A percentile compares a stretch with the other conserved stretches of the same genome.
Evolutionary conservation across 768 basidiomycete genomes (phyloP).

Genomic region (Obba rivulosa): DNA sequence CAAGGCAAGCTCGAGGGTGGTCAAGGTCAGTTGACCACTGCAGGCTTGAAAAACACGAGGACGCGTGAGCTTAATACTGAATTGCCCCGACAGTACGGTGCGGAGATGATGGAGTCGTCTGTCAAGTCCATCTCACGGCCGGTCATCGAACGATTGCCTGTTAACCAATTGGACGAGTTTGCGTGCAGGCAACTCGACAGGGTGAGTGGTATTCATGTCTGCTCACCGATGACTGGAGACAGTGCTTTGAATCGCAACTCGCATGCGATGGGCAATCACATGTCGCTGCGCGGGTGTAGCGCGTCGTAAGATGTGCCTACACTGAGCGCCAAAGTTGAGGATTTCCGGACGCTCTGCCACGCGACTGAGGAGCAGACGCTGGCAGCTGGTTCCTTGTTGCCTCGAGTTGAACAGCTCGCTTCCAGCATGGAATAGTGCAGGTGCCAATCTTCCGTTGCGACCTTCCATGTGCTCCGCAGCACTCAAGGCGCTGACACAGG

Average conservation of each 20-base stretch:
- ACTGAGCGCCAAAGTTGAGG: too few relatives aligned
- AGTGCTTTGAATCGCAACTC: background rate
- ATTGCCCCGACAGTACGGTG: conserved; percentile 60
- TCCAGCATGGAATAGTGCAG: too few relatives aligned
- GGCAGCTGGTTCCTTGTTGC: too few relatives aligned
- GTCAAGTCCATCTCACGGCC: conserved; percentile 78
- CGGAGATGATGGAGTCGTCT: conserved; percentile 81
- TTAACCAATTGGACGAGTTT: conserved; percentile 78
- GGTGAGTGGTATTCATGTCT: conserved; percentile 38
- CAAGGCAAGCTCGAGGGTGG: conserved; percentile 78
- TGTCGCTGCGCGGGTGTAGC: too few relatives aligned
- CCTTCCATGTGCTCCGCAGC: too few relatives aligned
- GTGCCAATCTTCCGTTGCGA: too few relatives aligned
- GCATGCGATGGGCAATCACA: too few relatives aligned
- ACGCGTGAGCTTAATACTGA: background rate
- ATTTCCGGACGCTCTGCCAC: too few relatives aligned
- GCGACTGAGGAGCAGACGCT: too few relatives aligned
- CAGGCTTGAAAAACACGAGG: background rate
- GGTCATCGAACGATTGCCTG: conserved; percentile 74
- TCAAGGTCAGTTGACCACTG: conserved; percentile 52
- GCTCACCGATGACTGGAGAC: background rate
- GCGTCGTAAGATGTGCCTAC: too few relatives aligned
- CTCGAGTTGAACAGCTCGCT: too few relatives aligned
- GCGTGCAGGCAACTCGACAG: conserved; percentile 84
- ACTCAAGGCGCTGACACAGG: too few relatives aligned